Evolutionary conservation across 768 basidiomycete species (phyloP).

Genomic region (Sistotremastrum niveocremeum): DNA sequence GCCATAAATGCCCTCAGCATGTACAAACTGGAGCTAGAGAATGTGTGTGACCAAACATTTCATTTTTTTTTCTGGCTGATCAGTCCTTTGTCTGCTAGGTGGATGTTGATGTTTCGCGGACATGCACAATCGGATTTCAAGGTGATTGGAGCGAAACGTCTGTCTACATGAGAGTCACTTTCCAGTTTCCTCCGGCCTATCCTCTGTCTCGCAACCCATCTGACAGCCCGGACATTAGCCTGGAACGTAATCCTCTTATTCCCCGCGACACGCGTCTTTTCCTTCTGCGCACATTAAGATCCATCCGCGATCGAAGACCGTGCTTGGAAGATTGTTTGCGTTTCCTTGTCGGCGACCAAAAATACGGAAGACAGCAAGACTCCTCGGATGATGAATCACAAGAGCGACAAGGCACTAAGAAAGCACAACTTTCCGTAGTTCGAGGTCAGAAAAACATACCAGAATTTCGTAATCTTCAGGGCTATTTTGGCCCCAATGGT

Average conservation of each 20-base stretch:
- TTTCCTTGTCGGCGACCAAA: constrained; percentile 54
- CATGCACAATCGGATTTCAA: constrained; percentile 74
- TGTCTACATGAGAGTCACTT: constrained; percentile 78
- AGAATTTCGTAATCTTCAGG: constrained; percentile 78
- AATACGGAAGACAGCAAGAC: constrained; percentile 23
- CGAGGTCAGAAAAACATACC: constrained; percentile 65
- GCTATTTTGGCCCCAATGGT: constrained; percentile 85
- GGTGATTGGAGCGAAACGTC: constrained; percentile 88
- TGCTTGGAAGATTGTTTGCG: constrained; percentile 76
- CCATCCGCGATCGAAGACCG: constrained; percentile 64
- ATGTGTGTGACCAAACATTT: not conserved
- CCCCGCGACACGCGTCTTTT: constrained; percentile 63
- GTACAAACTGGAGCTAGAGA: constrained; percentile 23
- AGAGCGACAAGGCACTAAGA: constrained; percentile 31
- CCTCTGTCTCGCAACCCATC: constrained; percentile 48
- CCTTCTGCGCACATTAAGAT: constrained; percentile 63
- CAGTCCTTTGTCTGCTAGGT: too few relatives aligned
- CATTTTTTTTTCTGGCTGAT: too few relatives aligned
- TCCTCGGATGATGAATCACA: constrained; percentile 50
- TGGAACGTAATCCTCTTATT: constrained; percentile 75
- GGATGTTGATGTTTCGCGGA: constrained; percentile 23
- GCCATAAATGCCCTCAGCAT: not conserved
- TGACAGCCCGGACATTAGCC: constrained; percentile 59
- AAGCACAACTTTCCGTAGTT: constrained; percentile 35
- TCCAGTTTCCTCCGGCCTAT: constrained; percentile 80